Evolutionary conservation across 2,329 filamentous ascomycete genomes (phyloP), one percentile per base, ranked within the genome.

Genomic region (Pezicula radicicola): DNA sequence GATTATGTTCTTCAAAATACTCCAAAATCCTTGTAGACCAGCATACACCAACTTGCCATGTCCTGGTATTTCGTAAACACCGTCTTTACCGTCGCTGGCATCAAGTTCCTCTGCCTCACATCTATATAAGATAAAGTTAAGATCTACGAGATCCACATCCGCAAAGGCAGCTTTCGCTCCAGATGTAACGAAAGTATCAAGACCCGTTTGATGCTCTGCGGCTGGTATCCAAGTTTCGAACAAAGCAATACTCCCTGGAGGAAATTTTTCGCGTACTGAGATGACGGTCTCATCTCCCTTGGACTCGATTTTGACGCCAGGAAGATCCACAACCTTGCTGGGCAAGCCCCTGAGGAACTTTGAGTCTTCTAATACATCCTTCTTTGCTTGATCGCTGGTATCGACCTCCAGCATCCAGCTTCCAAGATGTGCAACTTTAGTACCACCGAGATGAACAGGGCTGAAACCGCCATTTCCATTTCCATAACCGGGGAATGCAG

Each of bases 21-120:
- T 97, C 91, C 93, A 96, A 93, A 94, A 99, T 36, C 95, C 95
- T 69, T 99, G 94, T n/a, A 99, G 78, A 55, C 94, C 94, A 54
- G 93, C 93, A 69, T 97, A 99, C 2, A 97, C 89, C 40, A 97
- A 79, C 53, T 88, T 84, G 2, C 92, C 93, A 65, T 91, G 77
- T 1, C 86, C 85, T 1, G 94, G 94, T 57, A 99, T 87, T 48
- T 85, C 81, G 71, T 97, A 99, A 8, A 86, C 85, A n/a, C 94
- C 93, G 66, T 97, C 90, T 54, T 81, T 79, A 4, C 91, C 90
- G 48, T 79, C 80, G 57, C 88, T 96, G 6, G 81, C 83, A 60
- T 94, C 91, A 45, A 83, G 81, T 70, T 89, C 95, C 69, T 99
- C 94, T 3, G 91, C 84, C 55, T 97, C 92, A 59, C 90, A 96